Base-by-base conservation (phyloP, 371 early-diverging fungal species). In the Saksenaea oblongispora region DNA sequence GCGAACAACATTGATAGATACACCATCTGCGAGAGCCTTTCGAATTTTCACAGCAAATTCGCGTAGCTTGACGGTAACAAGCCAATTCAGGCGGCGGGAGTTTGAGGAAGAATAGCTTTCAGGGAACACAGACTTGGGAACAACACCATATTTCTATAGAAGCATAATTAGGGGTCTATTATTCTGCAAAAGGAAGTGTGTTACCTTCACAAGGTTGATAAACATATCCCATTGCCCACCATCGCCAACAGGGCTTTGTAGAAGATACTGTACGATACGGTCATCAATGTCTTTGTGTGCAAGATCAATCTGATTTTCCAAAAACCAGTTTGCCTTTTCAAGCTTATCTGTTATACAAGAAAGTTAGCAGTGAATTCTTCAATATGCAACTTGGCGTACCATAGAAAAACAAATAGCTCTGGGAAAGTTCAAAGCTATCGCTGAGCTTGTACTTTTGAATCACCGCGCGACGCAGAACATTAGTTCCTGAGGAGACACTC, bases 161-260 rank as follows among this genome's bases (percentile, higher is more conserved):
- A 5, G 34, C 9, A 18, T 7, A 34, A 24, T n/a, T 34, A 28
- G 27, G 17, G 11, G 7, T 55, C 62, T 18, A 63, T 58, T 31
- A 60, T 63, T 31, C 65, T 68, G 65, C 91, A 90, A 55, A 47
- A 8, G 10, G 10, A 9, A 18, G 18, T 47, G n/a, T 31, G 4
- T 31, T 47, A 18, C 47, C 47, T 89, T 82, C 17, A 93, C 83
- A 22, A 93, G 67, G 41, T 84, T 86, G 61, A 92, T 80, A 61
- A 92, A 85, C 92, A 93, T 92, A 63, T 91, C 90, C 87, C 89
- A 93, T 73, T 92, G 93, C 5, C 91, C 93, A 47, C 78, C 75
- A 65, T 78, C 76, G 35, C 75, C 76, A 26, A 92, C 81, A 22
- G 93, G 93, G 24, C 74, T 76, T 47, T 77, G 73, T 56, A 93